Evolutionary conservation across 257 asterid species (phyloP).

Genomic region (Salvia miltiorrhiza): DNA sequence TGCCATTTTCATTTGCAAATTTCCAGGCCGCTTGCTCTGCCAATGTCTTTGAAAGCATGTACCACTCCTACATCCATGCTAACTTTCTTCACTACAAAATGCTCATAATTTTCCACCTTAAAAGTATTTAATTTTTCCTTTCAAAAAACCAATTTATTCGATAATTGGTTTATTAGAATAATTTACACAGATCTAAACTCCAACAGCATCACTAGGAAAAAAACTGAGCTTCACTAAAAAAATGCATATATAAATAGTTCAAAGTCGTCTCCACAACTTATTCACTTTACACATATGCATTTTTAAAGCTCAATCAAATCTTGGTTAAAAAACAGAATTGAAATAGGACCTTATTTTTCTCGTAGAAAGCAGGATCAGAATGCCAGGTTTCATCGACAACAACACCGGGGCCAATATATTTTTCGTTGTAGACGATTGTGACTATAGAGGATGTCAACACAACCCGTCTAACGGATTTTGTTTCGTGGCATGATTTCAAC

Average conservation of each 20-base stretch:
- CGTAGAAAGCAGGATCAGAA: constrained; percentile 38
- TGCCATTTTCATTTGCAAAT: not conserved
- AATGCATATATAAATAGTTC: no score
- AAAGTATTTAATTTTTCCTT: no score
- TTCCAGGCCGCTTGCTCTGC: not conserved
- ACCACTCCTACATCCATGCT: not conserved
- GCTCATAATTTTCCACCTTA: no score
- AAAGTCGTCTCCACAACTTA: not conserved
- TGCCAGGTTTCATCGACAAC: constrained; percentile 53
- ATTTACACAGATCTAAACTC: no score
- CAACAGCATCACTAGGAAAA: no score
- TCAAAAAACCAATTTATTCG: no score
- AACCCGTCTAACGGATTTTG: constrained; percentile 35
- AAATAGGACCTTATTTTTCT: constrained; percentile 33
- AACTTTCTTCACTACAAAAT: not conserved
- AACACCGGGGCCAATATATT: constrained; percentile 16
- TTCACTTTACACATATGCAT: not conserved
- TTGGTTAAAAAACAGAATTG: no score
- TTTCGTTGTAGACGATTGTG: constrained; percentile 25
- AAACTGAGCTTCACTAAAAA: no score
- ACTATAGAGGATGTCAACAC: constrained; percentile 52
- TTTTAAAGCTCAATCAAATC: no score
- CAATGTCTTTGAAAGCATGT: not conserved
- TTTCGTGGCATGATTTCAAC: constrained; percentile 38
- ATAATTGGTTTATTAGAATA: no score